Evolutionary conservation across 2,329 filamentous ascomycete species (phyloP), one percentile per base, ranked within the genome.

Genomic region (Cadophora sp.): DNA sequence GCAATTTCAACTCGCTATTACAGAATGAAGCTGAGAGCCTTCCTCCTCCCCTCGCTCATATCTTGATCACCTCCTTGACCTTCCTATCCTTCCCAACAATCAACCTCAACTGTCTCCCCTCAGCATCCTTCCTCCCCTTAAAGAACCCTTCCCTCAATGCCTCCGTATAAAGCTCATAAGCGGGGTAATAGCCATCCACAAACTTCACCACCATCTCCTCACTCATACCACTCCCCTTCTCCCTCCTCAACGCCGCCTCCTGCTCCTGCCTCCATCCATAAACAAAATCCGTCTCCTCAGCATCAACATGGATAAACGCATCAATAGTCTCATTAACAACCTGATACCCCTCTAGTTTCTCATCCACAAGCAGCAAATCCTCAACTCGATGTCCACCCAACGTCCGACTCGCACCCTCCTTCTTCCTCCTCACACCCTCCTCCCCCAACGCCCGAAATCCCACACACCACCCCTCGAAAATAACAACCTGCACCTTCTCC

Each of bases 391-490:
- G 83, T 68, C 83, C 78, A 0, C 83, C 84, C 43, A 90, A 73
- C 5, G 84, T 81, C 0, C 47, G 60, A 18, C 39, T 58, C 2
- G 22, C n/a, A 2, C 20, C 20, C 76, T 77, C 73, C 69, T 81
- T 76, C 81, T 83, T 86, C 33, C 73, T 66, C 65, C 79, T 76
- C 1, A 91, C 72, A 0, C 80, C 79, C 0, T 76, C 71, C 0
- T 82, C 78, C 20, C 80, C 73, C 24, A 90, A 78, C 0, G 88
- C 79, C 9, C 85, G 84, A 75, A 92, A 92, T 0, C 90, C 90
- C 2, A 92, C 84, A 76, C 88, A 91, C 90, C 90, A 92, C 1
- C 90, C 90, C 77, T 92, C 90, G 69, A 92, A 89, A 27, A 92
- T 84, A 0, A 92, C 82, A 1, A 91, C 83, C 3, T 80, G 71